Percentiles rank a stretch among this genome's conserved stretches.
Conservation (phyloP, 371 early-diverging fungal genomes). For the Chytridiales sp. region DNA sequence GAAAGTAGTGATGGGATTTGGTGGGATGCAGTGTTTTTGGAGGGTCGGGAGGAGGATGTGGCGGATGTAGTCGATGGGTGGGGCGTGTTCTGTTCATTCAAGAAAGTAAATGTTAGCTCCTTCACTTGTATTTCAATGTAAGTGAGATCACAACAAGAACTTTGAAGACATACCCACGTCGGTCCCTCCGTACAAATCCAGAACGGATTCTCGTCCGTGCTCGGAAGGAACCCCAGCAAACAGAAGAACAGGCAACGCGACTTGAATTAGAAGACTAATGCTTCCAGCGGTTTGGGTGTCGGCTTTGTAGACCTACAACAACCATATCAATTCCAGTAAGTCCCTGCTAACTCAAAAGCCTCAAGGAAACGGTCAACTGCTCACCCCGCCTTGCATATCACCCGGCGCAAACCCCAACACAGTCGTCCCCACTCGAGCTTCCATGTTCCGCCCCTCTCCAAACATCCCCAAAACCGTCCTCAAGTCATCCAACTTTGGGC, state of each 20-base stretch:
- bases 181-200: slow-evolving; percentile 34
- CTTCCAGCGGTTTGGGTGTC: slow-evolving; percentile 38
- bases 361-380: neutral
- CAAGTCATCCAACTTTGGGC: no score
- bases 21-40: neutral
- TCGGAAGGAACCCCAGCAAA: neutral
- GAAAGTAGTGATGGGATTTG: no score
- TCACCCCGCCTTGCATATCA: neutral
- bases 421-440: neutral
- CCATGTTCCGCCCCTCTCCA: no score
- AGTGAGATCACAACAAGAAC: neutral
- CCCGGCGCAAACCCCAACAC: neutral
- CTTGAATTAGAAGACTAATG: slow-evolving; percentile 35
- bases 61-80: slow-evolving; percentile 30
- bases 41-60: slow-evolving; percentile 29
- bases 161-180: slow-evolving; percentile 27
- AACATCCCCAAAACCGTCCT: no score
- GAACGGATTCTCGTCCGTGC: no score
- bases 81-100: slow-evolving; percentile 13
- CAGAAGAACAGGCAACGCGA: slow-evolving; percentile 30
- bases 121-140: neutral
- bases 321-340: neutral
- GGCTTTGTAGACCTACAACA: neutral
- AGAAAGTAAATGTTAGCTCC: neutral
- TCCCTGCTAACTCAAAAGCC: neutral